phyloP scores from a whole-genome alignment of 768 basidiomycete genomes.

The Lentinula detonsa region DNA sequence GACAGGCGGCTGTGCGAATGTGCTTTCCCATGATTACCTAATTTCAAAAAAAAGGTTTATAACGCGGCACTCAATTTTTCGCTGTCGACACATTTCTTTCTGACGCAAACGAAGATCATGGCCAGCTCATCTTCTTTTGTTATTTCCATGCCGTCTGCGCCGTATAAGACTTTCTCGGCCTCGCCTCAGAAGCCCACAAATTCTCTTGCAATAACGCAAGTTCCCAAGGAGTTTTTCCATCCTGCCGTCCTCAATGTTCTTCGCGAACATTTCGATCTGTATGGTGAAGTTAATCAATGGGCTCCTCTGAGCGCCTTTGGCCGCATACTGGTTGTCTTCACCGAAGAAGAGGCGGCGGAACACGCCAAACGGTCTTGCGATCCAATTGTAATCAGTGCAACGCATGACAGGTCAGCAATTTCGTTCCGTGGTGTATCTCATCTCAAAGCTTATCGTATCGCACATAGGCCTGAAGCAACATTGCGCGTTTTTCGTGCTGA shows the following conservation, averaged over 20 bases:
- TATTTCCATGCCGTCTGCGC: conserved; percentile 4
- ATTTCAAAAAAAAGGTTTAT: background rate
- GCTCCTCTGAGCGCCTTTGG: conserved; percentile 79
- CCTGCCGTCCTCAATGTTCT: conserved; percentile 62
- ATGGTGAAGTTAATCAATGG: conserved; percentile 87
- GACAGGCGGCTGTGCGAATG: no score
- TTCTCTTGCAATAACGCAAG: conserved; percentile 73
- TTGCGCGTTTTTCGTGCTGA: conserved; percentile 73
- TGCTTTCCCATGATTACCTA: background rate
- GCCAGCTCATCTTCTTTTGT: background rate
- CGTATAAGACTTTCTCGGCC: background rate
- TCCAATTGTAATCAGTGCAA: conserved; percentile 52
- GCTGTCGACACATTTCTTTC: background rate
- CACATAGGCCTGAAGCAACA: conserved; percentile 37
- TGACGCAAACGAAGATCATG: background rate
- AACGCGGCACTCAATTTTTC: background rate
- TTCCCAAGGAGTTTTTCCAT: conserved; percentile 77
- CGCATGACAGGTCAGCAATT: conserved; percentile 42
- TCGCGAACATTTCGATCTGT: conserved; percentile 63
- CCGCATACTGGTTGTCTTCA: conserved; percentile 79
- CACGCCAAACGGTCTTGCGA: conserved; percentile 61
- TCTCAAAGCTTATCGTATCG: conserved; percentile 3
- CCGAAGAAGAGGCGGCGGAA: conserved; percentile 56
- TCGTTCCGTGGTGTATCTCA: background rate
- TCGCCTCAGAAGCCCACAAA: conserved; percentile 50